A percentile compares a stretch with the other conserved stretches of the same genome.
Conservation (phyloP, 176 grass and related monocot genomes). For the Miscanthus lutarioriparius region DNA sequence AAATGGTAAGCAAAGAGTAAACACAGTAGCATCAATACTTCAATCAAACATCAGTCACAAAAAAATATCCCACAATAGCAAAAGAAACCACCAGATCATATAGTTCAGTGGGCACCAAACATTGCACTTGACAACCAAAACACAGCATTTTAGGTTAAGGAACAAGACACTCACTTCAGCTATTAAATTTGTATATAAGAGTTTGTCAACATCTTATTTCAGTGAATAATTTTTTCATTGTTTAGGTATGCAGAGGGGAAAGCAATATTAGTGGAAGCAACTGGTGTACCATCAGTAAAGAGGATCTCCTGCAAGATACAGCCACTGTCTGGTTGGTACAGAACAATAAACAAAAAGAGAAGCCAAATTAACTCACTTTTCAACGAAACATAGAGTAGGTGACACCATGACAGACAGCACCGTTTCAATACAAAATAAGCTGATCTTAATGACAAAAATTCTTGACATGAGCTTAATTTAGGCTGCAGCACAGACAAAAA, state of each 20-base stretch:
- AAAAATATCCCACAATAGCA: background rate
- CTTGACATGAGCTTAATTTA: background rate
- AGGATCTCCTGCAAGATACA: conserved; percentile 39
- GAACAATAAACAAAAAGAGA: conserved; percentile 30
- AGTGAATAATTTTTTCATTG: background rate
- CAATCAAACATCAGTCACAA: background rate
- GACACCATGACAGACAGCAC: background rate
- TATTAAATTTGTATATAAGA: background rate
- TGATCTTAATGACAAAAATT: background rate
- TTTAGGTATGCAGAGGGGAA: conserved; percentile 5
- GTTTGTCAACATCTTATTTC: background rate
- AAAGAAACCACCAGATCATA: background rate
- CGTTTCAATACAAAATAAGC: background rate
- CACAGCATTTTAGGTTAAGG: background rate
- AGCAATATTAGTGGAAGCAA: background rate
- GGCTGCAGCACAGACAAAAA: background rate
- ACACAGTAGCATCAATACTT: background rate
- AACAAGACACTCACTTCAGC: background rate
- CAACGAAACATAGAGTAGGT: conserved; percentile 5
- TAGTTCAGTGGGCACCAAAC: conserved; percentile 8
- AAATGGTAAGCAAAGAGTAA: background rate
- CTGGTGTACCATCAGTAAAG: background rate
- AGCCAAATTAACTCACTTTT: conserved; percentile 10
- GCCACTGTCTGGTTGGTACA: conserved; percentile 9
- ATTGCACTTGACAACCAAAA: background rate